Percentiles rank a stretch among this genome's conserved stretches.
Conservation (phyloP, 73 alveolate species). For the Diophrys appendiculata region DNA sequence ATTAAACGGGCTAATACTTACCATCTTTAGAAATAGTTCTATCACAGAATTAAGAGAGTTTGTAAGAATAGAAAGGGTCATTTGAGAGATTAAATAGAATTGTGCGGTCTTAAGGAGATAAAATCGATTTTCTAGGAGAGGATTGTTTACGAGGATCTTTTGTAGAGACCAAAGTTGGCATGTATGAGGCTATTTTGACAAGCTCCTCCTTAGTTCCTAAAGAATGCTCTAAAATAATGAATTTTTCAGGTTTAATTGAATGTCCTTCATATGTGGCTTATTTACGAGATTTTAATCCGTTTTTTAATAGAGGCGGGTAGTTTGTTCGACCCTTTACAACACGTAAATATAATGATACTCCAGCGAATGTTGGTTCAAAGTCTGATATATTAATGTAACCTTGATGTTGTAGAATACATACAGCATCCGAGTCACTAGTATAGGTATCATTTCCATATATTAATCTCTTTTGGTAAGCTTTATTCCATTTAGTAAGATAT, state of each 20-base stretch:
- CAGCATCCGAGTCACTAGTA: constrained; percentile 90
- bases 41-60: neutral
- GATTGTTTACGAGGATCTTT: too few relatives aligned
- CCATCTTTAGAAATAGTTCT: neutral
- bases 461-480: constrained; percentile 77
- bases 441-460: constrained; percentile 91
- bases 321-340: constrained; percentile 79
- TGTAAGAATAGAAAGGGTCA: neutral
- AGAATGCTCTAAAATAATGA: neutral
- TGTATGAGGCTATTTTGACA: constrained; percentile 70
- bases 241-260: constrained; percentile 62
- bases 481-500: constrained; percentile 77
- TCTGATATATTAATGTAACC: constrained; percentile 75
- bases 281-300: constrained; percentile 85
- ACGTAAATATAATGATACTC: constrained; percentile 75
- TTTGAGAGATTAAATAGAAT: too few relatives aligned
- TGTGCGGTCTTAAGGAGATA: neutral
- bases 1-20: neutral
- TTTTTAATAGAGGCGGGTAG: constrained; percentile 72
- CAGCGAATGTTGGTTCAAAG: constrained; percentile 77
- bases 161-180: constrained; percentile 67
- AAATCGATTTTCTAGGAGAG: neutral
- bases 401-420: constrained; percentile 88
- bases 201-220: constrained; percentile 74
- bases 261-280: constrained; percentile 85